phyloP scores from a whole-genome alignment of 1,139 yeast species.

The Debaryomyces coudertii region DNA sequence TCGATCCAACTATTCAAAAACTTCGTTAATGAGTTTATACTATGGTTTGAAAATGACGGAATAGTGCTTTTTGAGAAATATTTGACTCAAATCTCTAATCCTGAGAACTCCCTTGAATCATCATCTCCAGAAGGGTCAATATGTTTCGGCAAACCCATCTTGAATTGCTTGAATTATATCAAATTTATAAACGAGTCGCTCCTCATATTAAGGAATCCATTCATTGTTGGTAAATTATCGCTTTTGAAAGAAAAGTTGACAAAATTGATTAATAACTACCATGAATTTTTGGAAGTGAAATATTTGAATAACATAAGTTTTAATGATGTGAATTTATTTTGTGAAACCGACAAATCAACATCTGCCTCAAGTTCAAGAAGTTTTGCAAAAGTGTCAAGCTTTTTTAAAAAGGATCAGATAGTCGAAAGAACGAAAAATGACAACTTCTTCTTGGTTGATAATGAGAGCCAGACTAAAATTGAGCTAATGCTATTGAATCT shows the following conservation, averaged over 20 bases:
- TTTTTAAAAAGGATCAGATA: constrained; percentile 41
- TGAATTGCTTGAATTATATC: constrained; percentile 36
- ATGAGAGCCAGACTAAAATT: constrained; percentile 16
- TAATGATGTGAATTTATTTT: constrained; percentile 36
- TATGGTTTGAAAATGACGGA: constrained; percentile 43
- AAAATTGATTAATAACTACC: constrained; percentile 24
- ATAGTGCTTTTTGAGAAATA: constrained; percentile 39
- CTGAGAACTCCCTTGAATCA: constrained; percentile 2
- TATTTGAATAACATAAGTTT: constrained; percentile 40
- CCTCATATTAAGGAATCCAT: constrained; percentile 40
- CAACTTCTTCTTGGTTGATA: constrained; percentile 19
- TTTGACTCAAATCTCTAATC: constrained; percentile 9
- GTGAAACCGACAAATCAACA: constrained; percentile 17
- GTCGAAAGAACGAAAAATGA: constrained; percentile 35
- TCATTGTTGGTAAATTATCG: constrained; percentile 38
- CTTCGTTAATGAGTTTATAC: constrained; percentile 43
- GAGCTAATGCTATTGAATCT: constrained; percentile 40
- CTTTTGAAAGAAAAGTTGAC: constrained; percentile 22
- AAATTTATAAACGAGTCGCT: constrained; percentile 30
- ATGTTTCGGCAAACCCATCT: constrained; percentile 34
- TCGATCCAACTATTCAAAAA: constrained; percentile 35
- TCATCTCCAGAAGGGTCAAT: constrained; percentile 21
- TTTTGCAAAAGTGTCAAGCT: constrained; percentile 39
- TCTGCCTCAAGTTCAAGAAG: constrained; percentile 1
- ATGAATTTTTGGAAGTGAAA: constrained; percentile 20